Evolutionary conservation across 192 early-diverging fungal genomes (phyloP).

Genomic region (Coemansia sp.): DNA sequence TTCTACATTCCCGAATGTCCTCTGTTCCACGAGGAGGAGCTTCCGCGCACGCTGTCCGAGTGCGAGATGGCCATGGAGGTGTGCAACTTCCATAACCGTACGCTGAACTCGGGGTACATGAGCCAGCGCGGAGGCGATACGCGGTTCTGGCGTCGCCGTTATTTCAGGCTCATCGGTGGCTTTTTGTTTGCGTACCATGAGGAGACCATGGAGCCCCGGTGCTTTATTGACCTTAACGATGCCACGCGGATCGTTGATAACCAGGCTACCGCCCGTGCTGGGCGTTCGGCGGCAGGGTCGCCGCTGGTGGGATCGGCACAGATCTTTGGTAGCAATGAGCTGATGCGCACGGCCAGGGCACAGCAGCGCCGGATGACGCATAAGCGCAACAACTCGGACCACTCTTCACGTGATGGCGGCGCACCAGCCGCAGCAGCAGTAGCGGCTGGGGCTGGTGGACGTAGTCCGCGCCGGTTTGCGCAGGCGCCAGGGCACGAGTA

Average conservation of each 20-base stretch:
- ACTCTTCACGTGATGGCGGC: conserved; percentile 35
- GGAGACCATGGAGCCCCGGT: conserved; percentile 46
- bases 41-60: conserved; percentile 51
- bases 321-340: conserved; percentile 17
- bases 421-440: background rate
- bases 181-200: conserved; percentile 58
- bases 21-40: conserved; percentile 53
- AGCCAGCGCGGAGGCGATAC: conserved; percentile 58
- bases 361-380: conserved; percentile 43
- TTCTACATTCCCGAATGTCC: conserved; percentile 55
- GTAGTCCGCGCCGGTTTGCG: conserved; percentile 6
- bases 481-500: conserved; percentile 32
- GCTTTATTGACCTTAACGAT: conserved; percentile 55
- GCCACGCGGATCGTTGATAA: conserved; percentile 50
- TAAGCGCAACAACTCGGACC: conserved; percentile 51
- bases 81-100: conserved; percentile 55
- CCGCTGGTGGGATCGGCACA: conserved; percentile 3
- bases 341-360: conserved; percentile 27
- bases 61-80: conserved; percentile 57
- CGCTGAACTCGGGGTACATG: conserved; percentile 54
- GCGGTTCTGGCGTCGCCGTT: conserved; percentile 57
- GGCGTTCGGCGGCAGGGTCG: conserved; percentile 8
- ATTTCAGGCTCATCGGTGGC: conserved; percentile 54
- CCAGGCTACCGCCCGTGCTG: conserved; percentile 6
- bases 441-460: background rate